Evolutionary conservation across 306 rosid genomes (phyloP), one percentile per base, ranked within the genome.

Genomic region (Trichosanthes cucumerina): DNA sequence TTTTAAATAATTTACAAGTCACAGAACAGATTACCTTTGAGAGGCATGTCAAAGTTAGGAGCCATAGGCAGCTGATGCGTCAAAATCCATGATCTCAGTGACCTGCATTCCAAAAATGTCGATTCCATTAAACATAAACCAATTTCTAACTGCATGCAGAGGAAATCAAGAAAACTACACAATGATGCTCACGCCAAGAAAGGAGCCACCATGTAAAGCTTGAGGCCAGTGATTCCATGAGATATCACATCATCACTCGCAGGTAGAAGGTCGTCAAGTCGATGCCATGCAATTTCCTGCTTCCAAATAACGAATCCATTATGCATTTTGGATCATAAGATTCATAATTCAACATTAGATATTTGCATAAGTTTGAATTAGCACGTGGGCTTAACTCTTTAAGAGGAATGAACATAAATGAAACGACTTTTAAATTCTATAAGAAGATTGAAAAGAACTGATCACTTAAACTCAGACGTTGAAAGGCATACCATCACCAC

Each of bases 211-310:
- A 95, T 95, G 83, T 95, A 95, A 83, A 95, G 93, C 88, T 95
- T 95, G 83, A 95, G 97, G 80, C 98, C 98, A 34, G 88, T 91
- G 82, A 86, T 83, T 77, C 97, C 96, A 84, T 97, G 98, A 77
- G 97, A 92, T 89, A 95, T 95, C 80, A 92, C 97, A 36, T 92
- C 97, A 78, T 78, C 87, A 86, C 84, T 92, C 6, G 90, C 90
- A 52, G 98, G 93, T 66, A 86, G 91, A 81, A 95, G 90, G 7
- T 95, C 98, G 86, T 91, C 98, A 72, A 95, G 90, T 58, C 96
- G 88, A 13, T 92, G 98, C 98, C 98, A 95, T 15, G 97, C 90
- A 77, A 95, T 95, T 89, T 95, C 98, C 98, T 95, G 88, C 87
- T 84, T 53, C 41, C 79, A 80, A 75, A 80, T 38, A 66, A 79